phyloP scores from a whole-genome alignment of 176 grass and related monocot genomes.

The Melocanna baccifera region DNA sequence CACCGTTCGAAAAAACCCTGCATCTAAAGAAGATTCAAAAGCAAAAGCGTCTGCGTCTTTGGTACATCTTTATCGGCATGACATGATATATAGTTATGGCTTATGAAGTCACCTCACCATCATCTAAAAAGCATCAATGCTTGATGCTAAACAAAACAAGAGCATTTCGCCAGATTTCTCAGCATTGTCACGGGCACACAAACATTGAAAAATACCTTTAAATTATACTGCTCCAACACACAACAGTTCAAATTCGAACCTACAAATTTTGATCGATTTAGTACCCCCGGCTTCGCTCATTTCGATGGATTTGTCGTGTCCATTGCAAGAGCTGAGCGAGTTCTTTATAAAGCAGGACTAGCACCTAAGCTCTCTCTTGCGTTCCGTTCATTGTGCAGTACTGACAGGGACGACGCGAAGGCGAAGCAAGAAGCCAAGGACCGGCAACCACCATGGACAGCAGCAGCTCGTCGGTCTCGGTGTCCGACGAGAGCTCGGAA shows the following conservation, averaged over 20 bases:
- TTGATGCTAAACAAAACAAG: constrained; percentile 13
- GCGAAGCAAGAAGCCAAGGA: neutral
- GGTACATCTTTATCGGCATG: constrained; percentile 5
- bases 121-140: constrained; percentile 35
- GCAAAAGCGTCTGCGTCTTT: constrained; percentile 36
- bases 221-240: neutral
- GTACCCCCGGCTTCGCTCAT: constrained; percentile 3
- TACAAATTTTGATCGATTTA: neutral
- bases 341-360: constrained; percentile 28
- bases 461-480: constrained; percentile 42
- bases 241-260: constrained; percentile 41
- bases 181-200: neutral
- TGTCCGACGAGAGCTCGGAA: constrained; percentile 69
- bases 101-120: constrained; percentile 14
- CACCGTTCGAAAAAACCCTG: neutral
- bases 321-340: neutral
- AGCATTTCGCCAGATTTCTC: neutral
- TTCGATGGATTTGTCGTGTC: constrained; percentile 52
- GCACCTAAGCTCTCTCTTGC: neutral
- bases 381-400: neutral
- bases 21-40: constrained; percentile 58
- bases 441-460: constrained; percentile 47
- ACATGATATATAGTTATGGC: constrained; percentile 26
- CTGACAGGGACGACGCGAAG: neutral
- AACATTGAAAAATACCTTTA: constrained; percentile 12